A percentile compares a stretch with the other conserved stretches of the same genome.
Conservation (phyloP, 2,329 filamentous ascomycete genomes). For the Alternaria brassicicola region DNA sequence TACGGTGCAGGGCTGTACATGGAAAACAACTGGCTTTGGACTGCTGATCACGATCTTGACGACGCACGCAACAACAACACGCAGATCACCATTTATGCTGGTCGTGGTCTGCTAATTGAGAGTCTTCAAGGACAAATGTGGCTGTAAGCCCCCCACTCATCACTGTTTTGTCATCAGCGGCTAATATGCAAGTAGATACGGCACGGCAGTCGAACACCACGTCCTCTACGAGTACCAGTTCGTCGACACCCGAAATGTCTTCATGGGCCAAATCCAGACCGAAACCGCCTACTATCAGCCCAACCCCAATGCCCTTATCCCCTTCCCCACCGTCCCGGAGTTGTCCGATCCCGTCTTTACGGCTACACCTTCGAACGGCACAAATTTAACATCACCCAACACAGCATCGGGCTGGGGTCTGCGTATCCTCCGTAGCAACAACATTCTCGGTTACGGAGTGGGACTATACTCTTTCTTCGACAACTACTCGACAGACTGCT, state of each 20-base stretch:
- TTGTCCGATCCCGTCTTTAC: slow-evolving; percentile 73
- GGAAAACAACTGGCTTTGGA: slow-evolving; percentile 93
- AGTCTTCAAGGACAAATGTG: slow-evolving; percentile 47
- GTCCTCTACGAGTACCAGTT: slow-evolving; percentile 82
- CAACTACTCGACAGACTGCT: slow-evolving; percentile 60
- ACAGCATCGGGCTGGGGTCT: slow-evolving; percentile 66
- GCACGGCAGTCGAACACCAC: slow-evolving; percentile 68
- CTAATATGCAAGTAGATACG: slow-evolving; percentile 57
- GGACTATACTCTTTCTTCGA: slow-evolving; percentile 73
- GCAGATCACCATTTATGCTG: slow-evolving; percentile 85
- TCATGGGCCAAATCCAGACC: slow-evolving; percentile 82
- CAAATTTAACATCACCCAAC: slow-evolving; percentile 22
- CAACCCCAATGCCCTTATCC: slow-evolving; percentile 74
- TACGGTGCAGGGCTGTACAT: slow-evolving; percentile 69
- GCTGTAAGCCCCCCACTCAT: slow-evolving; percentile 64
- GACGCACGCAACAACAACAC: slow-evolving; percentile 63
- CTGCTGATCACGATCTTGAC: slow-evolving; percentile 82
- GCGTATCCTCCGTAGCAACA: slow-evolving; percentile 62
- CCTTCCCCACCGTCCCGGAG: slow-evolving; percentile 64
- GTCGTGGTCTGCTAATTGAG: slow-evolving; percentile 80
- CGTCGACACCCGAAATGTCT: slow-evolving; percentile 76
- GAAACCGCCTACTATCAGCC: slow-evolving; percentile 88
- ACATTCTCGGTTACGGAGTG: slow-evolving; percentile 66
- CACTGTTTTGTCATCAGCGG: slow-evolving; percentile 32
- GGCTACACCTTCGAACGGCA: background rate